phyloP scores from a whole-genome alignment of 1,284 basidiomycete genomes.

The Cryptococcus amylolentus region DNA sequence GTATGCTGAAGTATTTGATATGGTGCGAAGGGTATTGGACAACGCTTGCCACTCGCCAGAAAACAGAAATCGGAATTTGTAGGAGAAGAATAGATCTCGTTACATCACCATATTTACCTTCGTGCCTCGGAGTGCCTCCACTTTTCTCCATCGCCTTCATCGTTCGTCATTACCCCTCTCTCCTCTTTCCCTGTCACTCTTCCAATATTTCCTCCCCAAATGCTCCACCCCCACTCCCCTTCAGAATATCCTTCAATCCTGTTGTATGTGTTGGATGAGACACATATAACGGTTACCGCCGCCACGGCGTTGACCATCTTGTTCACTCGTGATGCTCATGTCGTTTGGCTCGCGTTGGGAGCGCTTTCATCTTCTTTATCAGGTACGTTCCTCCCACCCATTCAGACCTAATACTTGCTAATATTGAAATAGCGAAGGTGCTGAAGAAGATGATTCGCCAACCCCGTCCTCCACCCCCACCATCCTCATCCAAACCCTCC shows the following conservation, averaged over 20 bases:
- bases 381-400: constrained; percentile 21
- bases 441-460: constrained; percentile 62
- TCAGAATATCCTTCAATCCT: constrained; percentile 40
- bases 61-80: too few species aligned
- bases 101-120: too few species aligned
- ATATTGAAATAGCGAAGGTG: constrained; percentile 58
- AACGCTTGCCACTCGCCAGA: too few species aligned
- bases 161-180: not conserved
- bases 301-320: constrained; percentile 60
- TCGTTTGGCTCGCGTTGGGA: constrained; percentile 65
- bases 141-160: not conserved
- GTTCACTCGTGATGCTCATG: constrained; percentile 65
- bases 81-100: too few species aligned
- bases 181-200: not conserved
- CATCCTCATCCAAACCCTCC: constrained; percentile 54
- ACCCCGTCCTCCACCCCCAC: constrained; percentile 52
- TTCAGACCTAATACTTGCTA: not conserved
- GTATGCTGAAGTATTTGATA: not conserved
- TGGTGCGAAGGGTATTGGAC: not conserved
- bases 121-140: not conserved
- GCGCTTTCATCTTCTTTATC: constrained; percentile 59
- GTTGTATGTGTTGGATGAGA: constrained; percentile 45
- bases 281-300: constrained; percentile 57
- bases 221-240: constrained; percentile 30
- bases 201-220: not conserved